Evolutionary conservation across 371 early-diverging fungal species (phyloP), one percentile per base, ranked within the genome.

Genomic region (Massospora cicadina): DNA sequence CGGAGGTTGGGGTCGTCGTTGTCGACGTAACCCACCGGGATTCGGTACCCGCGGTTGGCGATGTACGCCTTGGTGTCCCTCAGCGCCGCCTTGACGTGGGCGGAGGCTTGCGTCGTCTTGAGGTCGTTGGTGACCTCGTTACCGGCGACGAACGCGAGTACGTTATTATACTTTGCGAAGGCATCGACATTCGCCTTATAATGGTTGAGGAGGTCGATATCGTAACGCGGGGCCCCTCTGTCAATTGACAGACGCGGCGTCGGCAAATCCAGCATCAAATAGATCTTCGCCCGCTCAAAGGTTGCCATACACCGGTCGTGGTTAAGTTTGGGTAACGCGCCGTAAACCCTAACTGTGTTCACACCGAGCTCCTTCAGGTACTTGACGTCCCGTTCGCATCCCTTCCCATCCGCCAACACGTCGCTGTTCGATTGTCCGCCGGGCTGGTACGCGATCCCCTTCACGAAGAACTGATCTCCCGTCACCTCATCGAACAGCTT

Each of bases 11-110:
- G 76, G 69, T 88, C 88, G 64, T 88, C 90, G 68, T 87, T 88
- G 65, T 82, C 84, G 55, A 86, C 87, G 65, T 90, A 90, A 0
- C 90, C 89, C 1, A 90, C 84, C 1, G 89, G 89, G 43, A 88
- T 83, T 29, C 69, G 65, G 53, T 79, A 71, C 65, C 32, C 80
- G 71, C 10, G 68, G 43, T 21, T 72, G 65, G 71, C 72, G 33
- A 87, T 71, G 65, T 83, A 84, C 23, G 65, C 74, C 58, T 72
- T 72, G 33, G 80, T 76, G 65, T 90, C 90, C 29, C 89, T 78
- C 24, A 87, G 65, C 1, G 81, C 71, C 12, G 88, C 89, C 65
- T 85, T 84, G 67, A 88, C 86, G 67, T 78, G 84, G 0, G 83
- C 83, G 2, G 85, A 79, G 1, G 89, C 84, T 0, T 72, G 69